Evolutionary conservation across 306 rosid genomes (phyloP).

Genomic region (Ormosia semicastrata): DNA sequence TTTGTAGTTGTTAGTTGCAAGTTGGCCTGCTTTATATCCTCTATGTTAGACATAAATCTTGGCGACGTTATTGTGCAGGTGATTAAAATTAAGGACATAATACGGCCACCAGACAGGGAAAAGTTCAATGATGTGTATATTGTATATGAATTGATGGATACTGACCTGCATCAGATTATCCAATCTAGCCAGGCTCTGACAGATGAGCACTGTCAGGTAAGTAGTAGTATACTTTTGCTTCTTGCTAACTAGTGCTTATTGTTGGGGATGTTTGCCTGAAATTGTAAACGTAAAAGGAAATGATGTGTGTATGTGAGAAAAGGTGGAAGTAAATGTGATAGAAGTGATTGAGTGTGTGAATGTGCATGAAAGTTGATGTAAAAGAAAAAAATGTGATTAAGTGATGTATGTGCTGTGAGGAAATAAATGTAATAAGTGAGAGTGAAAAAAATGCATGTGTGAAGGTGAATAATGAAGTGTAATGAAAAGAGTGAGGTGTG

Average conservation of each 20-base stretch:
- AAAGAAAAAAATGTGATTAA: background rate
- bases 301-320: background rate
- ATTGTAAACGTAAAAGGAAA: background rate
- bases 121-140: constrained; percentile 84
- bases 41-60: background rate
- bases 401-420: background rate
- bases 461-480: background rate
- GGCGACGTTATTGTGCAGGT: constrained; percentile 44
- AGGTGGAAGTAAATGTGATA: too few relatives aligned
- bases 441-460: background rate
- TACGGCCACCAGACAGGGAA: constrained; percentile 69
- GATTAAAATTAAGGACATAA: constrained; percentile 81
- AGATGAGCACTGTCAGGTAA: constrained; percentile 93
- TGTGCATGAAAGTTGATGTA: background rate
- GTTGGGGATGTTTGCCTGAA: background rate
- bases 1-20: background rate
- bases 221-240: background rate
- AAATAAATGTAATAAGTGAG: background rate
- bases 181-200: constrained; percentile 77
- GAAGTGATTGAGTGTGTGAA: background rate
- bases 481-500: background rate
- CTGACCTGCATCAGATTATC: constrained; percentile 88
- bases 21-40: background rate
- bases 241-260: background rate
- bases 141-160: constrained; percentile 87